These are phyloP conservation scores for Kluyveromyces starmeri DNA, from an alignment of 805 yeast species.

Conservation along the genomic window DNA sequence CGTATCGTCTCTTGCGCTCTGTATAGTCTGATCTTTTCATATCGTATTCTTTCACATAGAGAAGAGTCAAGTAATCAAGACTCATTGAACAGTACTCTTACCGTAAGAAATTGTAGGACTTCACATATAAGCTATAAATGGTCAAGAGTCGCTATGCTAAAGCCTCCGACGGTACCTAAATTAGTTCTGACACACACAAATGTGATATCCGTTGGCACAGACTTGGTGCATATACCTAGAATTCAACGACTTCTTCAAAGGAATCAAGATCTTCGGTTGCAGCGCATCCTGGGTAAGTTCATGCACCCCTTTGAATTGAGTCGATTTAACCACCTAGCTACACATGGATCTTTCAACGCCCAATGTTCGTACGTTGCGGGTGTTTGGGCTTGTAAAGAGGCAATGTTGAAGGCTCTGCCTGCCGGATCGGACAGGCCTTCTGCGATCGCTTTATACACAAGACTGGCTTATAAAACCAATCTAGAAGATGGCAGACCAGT, in stretches of 20 bases:
- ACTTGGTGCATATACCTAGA: conserved; percentile 24
- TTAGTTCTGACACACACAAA: neutral
- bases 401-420: conserved; percentile 18
- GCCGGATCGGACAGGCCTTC: conserved; percentile 16
- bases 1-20: too few species aligned
- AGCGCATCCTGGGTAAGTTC: conserved; percentile 18
- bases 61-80: too few species aligned
- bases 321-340: conserved; percentile 6
- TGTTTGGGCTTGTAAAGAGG: conserved; percentile 28
- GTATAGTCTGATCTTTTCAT: too few species aligned
- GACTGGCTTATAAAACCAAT: conserved; percentile 17
- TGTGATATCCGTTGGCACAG: conserved; percentile 18
- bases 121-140: too few species aligned
- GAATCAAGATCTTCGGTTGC: conserved; percentile 4
- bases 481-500: conserved; percentile 13
- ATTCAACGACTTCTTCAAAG: conserved; percentile 12
- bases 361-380: conserved; percentile 19
- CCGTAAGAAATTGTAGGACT: too few species aligned
- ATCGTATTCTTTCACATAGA: too few species aligned
- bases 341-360: neutral
- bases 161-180: neutral
- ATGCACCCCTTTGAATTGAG: conserved; percentile 20
- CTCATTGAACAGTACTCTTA: too few species aligned
- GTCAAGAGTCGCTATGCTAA: too few species aligned
- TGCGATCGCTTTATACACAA: conserved; percentile 23